These are phyloP conservation scores for Wickerhamiella azymoides DNA, from an alignment of 805 yeast species.

Conservation along the genomic window DNA sequence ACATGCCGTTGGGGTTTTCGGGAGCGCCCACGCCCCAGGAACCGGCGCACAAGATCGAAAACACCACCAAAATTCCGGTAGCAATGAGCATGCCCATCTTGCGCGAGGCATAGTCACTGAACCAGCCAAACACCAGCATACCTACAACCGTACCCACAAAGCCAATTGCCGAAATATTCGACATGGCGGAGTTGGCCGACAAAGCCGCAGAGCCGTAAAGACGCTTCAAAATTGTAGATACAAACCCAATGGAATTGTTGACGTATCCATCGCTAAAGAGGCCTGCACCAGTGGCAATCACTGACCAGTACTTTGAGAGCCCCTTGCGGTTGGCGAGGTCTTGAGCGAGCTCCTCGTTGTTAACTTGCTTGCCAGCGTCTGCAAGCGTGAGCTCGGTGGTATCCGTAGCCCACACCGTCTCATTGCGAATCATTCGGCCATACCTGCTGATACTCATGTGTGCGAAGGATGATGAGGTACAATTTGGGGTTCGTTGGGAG, in stretches of 20 bases:
- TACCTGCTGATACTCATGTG: not conserved
- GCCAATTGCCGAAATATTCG: conserved; percentile 74
- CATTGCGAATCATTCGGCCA: conserved; percentile 5
- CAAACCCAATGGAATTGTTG: conserved; percentile 70
- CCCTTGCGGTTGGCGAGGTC: not conserved
- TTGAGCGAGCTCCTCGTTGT: not conserved
- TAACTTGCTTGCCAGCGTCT: not conserved
- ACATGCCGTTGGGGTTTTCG: conserved; percentile 50
- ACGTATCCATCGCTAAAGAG: conserved; percentile 88
- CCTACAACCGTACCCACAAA: conserved; percentile 89
- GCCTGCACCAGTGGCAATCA: conserved; percentile 81
- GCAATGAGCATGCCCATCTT: conserved; percentile 73
- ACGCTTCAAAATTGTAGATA: conserved; percentile 48
- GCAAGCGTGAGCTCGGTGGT: conserved; percentile 3
- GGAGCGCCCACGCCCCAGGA: conserved; percentile 68
- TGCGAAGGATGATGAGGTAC: not conserved
- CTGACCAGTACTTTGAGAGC: conserved; percentile 41
- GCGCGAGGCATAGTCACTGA: conserved; percentile 70
- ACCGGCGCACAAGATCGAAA: conserved; percentile 68
- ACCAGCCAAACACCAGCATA: conserved; percentile 63
- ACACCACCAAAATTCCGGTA: conserved; percentile 57
- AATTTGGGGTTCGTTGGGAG: not conserved
- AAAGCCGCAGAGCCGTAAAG: conserved; percentile 51
- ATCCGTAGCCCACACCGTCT: conserved; percentile 4
- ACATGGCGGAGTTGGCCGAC: conserved; percentile 50